Evolutionary conservation across 108 stramenopile genomes (phyloP).

Genomic region (Skeletonema grethae): DNA sequence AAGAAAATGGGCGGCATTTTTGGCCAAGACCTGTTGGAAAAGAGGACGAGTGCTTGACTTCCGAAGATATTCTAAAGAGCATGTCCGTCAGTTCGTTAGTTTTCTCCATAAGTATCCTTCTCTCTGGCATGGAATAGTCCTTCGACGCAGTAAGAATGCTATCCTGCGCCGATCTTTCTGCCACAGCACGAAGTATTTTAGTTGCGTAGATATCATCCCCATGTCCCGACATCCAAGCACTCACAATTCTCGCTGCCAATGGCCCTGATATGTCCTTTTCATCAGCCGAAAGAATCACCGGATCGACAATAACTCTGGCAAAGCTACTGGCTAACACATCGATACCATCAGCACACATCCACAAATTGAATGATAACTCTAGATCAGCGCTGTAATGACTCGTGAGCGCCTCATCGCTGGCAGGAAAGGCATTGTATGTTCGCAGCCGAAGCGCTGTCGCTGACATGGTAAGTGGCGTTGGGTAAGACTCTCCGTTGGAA

Average conservation of each 20-base stretch:
- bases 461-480: constrained; percentile 61
- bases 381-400: constrained; percentile 70
- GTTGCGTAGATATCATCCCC: constrained; percentile 48
- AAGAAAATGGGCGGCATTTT: constrained; percentile 77
- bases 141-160: constrained; percentile 21
- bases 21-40: constrained; percentile 54
- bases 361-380: constrained; percentile 76
- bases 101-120: constrained; percentile 29
- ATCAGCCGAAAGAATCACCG: constrained; percentile 18
- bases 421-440: constrained; percentile 69
- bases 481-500: constrained; percentile 70
- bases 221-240: constrained; percentile 68
- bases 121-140: constrained; percentile 19
- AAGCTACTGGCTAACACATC: constrained; percentile 52
- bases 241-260: constrained; percentile 63
- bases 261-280: constrained; percentile 20
- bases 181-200: constrained; percentile 55
- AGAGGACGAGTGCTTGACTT: constrained; percentile 45
- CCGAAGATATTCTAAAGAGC: constrained; percentile 49
- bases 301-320: constrained; percentile 41
- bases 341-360: constrained; percentile 90
- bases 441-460: constrained; percentile 71
- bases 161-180: constrained; percentile 20
- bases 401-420: constrained; percentile 53
- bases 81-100: constrained; percentile 13